Evolutionary conservation across 768 basidiomycete genomes (phyloP).

Genomic region (Hebeloma cylindrosporum): DNA sequence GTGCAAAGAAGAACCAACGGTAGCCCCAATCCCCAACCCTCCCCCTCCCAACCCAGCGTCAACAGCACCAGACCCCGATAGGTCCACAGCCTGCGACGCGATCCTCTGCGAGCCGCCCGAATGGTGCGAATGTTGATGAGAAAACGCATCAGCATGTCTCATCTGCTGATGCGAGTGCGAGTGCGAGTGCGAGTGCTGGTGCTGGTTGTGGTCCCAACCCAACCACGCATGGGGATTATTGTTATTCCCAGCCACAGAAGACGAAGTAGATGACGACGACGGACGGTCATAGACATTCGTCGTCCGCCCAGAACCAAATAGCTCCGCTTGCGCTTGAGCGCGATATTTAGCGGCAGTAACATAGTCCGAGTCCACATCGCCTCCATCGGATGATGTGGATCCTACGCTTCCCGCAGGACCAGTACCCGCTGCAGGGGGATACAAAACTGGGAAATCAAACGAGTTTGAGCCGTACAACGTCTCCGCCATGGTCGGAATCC

Average conservation of each 20-base stretch:
- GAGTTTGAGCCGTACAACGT: constrained; percentile 21
- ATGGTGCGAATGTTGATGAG: constrained; percentile 5
- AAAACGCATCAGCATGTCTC: background rate
- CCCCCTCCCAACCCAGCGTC: no score
- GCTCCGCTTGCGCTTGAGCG: constrained; percentile 18
- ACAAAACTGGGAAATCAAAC: constrained; percentile 26
- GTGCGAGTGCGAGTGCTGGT: constrained; percentile 11
- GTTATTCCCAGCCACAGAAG: constrained; percentile 7
- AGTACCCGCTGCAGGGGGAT: constrained; percentile 11
- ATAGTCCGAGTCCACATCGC: no score
- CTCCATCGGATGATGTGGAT: constrained; percentile 6
- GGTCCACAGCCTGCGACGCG: no score
- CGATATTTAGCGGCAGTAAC: constrained; percentile 45
- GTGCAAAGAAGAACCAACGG: constrained; percentile 19
- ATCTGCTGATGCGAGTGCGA: constrained; percentile 8
- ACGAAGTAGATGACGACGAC: constrained; percentile 7
- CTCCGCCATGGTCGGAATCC: constrained; percentile 15
- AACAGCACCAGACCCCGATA: no score
- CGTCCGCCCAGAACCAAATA: constrained; percentile 17
- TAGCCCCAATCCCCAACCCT: no score
- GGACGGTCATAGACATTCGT: constrained; percentile 21
- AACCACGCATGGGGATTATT: constrained; percentile 9
- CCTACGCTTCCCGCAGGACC: background rate
- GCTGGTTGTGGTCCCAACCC: constrained; percentile 15
- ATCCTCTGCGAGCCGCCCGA: constrained; percentile 6